Percentiles rank a stretch among this genome's conserved stretches.
phyloP scores from a whole-genome alignment of 179 eudicot species.

The Amaranthus tricolor region DNA sequence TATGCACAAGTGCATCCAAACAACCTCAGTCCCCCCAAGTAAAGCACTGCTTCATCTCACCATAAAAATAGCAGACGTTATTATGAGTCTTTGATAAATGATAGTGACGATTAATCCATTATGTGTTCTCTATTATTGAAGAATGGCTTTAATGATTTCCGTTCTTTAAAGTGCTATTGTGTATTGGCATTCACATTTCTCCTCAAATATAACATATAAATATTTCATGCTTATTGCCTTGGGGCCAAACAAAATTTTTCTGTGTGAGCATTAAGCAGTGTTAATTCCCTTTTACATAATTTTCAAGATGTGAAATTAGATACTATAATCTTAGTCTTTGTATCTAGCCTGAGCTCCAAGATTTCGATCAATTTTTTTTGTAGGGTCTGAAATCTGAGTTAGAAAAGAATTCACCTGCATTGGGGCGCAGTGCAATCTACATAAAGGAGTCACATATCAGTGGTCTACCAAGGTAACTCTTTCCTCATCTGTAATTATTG shows the following conservation, averaged over 20 bases:
- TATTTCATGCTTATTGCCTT: neutral
- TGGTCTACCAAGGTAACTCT: slow-evolving; percentile 74
- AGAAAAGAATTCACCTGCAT: slow-evolving; percentile 84
- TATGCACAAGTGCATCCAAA: neutral
- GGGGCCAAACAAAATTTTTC: neutral
- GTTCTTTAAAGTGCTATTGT: neutral
- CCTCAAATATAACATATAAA: neutral
- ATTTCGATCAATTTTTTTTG: slow-evolving; percentile 13
- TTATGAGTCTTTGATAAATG: neutral
- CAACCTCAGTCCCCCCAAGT: neutral
- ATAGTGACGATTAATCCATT: neutral
- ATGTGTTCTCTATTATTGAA: neutral
- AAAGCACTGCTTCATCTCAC: neutral
- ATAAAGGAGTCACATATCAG: slow-evolving; percentile 80
- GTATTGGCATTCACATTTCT: neutral
- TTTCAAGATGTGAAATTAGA: neutral
- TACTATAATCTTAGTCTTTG: neutral
- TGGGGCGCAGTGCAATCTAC: slow-evolving; percentile 87
- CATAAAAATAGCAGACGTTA: neutral
- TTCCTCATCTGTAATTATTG: too few relatives aligned
- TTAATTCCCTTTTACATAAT: neutral
- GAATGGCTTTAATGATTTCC: neutral
- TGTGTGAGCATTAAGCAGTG: neutral
- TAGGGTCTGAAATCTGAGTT: slow-evolving; percentile 91
- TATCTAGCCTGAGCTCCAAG: neutral